Conservation (phyloP, 2,329 filamentous ascomycete genomes). For the Fonsecaea monophora region DNA sequence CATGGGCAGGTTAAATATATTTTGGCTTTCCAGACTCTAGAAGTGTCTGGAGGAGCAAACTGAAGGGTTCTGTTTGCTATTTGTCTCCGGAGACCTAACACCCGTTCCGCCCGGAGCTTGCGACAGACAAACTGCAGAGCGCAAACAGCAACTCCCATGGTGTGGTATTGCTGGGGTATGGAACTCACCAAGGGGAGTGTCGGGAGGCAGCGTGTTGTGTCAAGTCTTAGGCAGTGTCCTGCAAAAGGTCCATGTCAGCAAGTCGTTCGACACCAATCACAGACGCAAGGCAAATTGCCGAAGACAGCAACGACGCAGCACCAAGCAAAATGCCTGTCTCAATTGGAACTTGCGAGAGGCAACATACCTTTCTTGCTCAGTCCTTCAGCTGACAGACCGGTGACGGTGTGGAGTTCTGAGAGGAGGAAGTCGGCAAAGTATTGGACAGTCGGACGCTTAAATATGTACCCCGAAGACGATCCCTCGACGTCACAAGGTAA, state of each 20-base stretch:
- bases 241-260: neutral
- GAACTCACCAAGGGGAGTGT: neutral
- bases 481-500: neutral
- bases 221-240: neutral
- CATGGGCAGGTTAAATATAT: neutral
- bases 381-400: neutral
- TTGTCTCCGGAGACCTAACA: slow-evolving; percentile 1
- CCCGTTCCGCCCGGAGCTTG: neutral
- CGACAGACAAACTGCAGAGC: neutral
- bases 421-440: neutral
- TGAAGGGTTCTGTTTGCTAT: neutral
- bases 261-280: neutral
- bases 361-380: neutral
- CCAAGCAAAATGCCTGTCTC: neutral
- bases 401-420: neutral
- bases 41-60: neutral
- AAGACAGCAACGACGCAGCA: neutral
- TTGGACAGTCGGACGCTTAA: neutral
- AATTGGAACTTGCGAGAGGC: neutral
- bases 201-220: neutral
- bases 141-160: neutral
- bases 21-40: neutral
- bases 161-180: neutral
- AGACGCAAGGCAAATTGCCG: neutral
- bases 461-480: neutral